Percentiles rank a stretch among this genome's conserved stretches.
These are phyloP conservation scores for Trichoderma hamatum DNA, from an alignment of 2,329 filamentous ascomycete species.

Conservation along the genomic window DNA sequence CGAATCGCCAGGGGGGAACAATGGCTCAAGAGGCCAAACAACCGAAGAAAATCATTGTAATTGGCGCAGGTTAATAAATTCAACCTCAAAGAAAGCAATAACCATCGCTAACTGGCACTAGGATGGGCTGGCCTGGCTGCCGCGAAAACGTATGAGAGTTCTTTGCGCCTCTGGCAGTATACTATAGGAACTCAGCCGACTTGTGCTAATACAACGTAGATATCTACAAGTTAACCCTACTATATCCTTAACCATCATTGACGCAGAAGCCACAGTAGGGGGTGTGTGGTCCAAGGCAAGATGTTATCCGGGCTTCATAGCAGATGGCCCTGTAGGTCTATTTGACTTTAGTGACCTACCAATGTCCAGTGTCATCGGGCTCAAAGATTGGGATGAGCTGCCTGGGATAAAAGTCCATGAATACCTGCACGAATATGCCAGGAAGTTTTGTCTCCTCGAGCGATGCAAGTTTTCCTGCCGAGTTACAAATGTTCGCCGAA, in stretches of 20 bases:
- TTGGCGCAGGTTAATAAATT: not conserved
- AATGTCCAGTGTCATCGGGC: not conserved
- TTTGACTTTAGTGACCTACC: constrained; percentile 19
- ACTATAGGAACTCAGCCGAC: not conserved
- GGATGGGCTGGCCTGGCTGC: constrained; percentile 15
- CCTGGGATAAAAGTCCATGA: constrained; percentile 6
- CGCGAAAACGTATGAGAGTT: constrained; percentile 9
- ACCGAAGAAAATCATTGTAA: not conserved
- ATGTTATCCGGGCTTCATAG: constrained; percentile 18
- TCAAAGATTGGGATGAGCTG: constrained; percentile 12
- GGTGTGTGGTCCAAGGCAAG: constrained; percentile 17
- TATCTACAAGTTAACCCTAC: constrained; percentile 1
- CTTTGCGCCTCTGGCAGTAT: not conserved
- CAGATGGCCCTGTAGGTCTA: constrained; percentile 11
- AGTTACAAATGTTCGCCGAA: not conserved
- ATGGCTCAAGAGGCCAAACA: not conserved
- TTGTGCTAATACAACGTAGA: not conserved
- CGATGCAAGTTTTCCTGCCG: constrained; percentile 1
- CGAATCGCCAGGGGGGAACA: not conserved
- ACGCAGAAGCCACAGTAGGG: constrained; percentile 2
- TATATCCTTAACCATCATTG: not conserved
- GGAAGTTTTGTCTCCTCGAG: not conserved
- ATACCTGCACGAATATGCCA: constrained; percentile 6
- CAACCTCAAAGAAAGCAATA: not conserved
- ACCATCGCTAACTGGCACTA: not conserved